Percentiles rank a stretch among this genome's conserved stretches.
Conservation (phyloP, 352 stramenopile genomes). For the Elongisporangium prolatum region DNA sequence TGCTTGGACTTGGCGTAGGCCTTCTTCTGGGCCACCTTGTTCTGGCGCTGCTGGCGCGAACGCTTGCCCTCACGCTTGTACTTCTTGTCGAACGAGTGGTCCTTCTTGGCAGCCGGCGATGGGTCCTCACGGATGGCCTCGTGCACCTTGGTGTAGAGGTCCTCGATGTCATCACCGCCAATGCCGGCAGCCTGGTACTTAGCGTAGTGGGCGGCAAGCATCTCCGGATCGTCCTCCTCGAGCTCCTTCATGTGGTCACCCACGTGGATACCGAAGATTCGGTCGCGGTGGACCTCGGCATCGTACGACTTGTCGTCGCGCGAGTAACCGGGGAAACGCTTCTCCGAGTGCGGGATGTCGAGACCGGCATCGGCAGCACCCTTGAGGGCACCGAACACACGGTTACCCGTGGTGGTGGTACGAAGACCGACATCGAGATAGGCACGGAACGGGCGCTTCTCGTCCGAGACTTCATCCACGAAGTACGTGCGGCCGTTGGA, state of each 20-base stretch:
- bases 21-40: constrained; percentile 96
- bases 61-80: constrained; percentile 94
- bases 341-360: constrained; percentile 98
- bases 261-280: constrained; percentile 98
- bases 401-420: constrained; percentile 96
- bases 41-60: constrained; percentile 93
- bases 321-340: constrained; percentile 99
- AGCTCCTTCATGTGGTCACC: constrained; percentile 99
- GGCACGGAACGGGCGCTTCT: constrained; percentile 96
- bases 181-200: constrained; percentile 94
- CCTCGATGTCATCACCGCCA: constrained; percentile 89
- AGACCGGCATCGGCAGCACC: constrained; percentile 97
- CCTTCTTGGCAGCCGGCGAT: constrained; percentile 89
- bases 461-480: constrained; percentile 98
- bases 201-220: constrained; percentile 97
- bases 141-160: constrained; percentile 93
- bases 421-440: constrained; percentile 98
- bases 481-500: constrained; percentile 97
- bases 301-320: constrained; percentile 98
- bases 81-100: constrained; percentile 89
- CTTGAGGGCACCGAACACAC: constrained; percentile 99
- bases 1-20: constrained; percentile 74
- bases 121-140: constrained; percentile 97
- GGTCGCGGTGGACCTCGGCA: constrained; percentile 96
- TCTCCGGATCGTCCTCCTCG: constrained; percentile 98